Conservation (phyloP, 371 early-diverging fungal genomes). For the Umbelopsis sp. region DNA sequence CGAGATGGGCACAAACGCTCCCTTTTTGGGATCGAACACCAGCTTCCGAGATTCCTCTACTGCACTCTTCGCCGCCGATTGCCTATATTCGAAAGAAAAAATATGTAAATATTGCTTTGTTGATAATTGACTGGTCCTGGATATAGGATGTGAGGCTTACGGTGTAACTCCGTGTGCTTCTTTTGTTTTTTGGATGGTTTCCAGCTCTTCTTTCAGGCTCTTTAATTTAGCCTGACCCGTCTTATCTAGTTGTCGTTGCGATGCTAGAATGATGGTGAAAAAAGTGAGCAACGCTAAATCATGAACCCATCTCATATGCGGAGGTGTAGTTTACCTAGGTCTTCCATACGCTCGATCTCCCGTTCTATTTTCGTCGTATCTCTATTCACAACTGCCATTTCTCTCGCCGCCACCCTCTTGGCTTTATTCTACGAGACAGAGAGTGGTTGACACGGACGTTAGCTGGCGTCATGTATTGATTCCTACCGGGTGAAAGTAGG, state of each 20-base stretch:
- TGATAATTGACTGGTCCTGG: slow-evolving; percentile 20
- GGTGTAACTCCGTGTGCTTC: slow-evolving; percentile 29
- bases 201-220: slow-evolving; percentile 44
- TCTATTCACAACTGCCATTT: slow-evolving; percentile 52
- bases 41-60: slow-evolving; percentile 41
- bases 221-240: slow-evolving; percentile 47
- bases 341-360: slow-evolving; percentile 53
- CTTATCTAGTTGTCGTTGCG: slow-evolving; percentile 53
- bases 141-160: slow-evolving; percentile 23
- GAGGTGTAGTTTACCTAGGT: slow-evolving; percentile 35
- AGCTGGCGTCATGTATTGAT: background rate
- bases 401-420: slow-evolving; percentile 57
- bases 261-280: slow-evolving; percentile 22
- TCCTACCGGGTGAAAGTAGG: background rate
- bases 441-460: background rate
- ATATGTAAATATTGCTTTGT: background rate
- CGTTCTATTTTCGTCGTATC: slow-evolving; percentile 49
- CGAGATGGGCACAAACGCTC: slow-evolving; percentile 48
- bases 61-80: slow-evolving; percentile 45
- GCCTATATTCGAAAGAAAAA: slow-evolving; percentile 28
- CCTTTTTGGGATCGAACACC: slow-evolving; percentile 49
- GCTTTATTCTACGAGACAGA: slow-evolving; percentile 59
- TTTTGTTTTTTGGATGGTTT: slow-evolving; percentile 57
- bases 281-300: background rate
- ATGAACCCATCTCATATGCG: background rate